Evolutionary conservation across 1,284 basidiomycete species (phyloP).

Genomic region (Exsudoporus floridanus): DNA sequence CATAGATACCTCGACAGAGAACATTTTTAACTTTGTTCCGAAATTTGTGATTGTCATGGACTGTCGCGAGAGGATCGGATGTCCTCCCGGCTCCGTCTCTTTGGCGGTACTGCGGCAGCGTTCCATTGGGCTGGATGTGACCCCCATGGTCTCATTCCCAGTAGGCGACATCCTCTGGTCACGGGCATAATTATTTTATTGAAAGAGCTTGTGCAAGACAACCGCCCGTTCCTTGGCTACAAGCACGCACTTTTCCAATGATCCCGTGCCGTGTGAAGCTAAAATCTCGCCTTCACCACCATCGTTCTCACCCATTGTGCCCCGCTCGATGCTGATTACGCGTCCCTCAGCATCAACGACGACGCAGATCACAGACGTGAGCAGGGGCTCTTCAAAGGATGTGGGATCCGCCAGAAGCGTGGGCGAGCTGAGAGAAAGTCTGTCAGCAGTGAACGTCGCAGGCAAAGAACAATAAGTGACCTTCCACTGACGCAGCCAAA

Average conservation of each 20-base stretch:
- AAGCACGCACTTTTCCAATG: constrained; percentile 19
- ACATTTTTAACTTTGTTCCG: neutral
- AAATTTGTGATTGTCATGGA: neutral
- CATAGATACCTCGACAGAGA: too few relatives aligned
- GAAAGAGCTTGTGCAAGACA: constrained; percentile 25
- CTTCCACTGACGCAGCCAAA: constrained; percentile 56
- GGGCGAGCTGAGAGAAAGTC: constrained; percentile 30
- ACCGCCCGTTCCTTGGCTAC: constrained; percentile 26
- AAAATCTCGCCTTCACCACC: constrained; percentile 10
- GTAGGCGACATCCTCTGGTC: neutral
- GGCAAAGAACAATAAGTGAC: constrained; percentile 17
- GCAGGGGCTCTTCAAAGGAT: constrained; percentile 85
- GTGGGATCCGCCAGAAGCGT: constrained; percentile 81
- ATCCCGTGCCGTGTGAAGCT: constrained; percentile 2
- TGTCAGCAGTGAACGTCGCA: neutral
- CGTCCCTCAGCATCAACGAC: constrained; percentile 50
- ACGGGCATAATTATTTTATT: constrained; percentile 14
- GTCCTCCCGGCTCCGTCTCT: neutral
- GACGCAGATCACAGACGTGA: constrained; percentile 69
- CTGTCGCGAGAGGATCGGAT: neutral
- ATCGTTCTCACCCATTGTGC: constrained; percentile 23
- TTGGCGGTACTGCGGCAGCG: too few relatives aligned
- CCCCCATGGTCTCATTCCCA: neutral
- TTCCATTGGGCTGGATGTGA: too few relatives aligned
- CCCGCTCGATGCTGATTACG: constrained; percentile 29